phyloP scores from a whole-genome alignment of 2,329 filamentous ascomycete species.

The Ceratocystis lukuohia region DNA sequence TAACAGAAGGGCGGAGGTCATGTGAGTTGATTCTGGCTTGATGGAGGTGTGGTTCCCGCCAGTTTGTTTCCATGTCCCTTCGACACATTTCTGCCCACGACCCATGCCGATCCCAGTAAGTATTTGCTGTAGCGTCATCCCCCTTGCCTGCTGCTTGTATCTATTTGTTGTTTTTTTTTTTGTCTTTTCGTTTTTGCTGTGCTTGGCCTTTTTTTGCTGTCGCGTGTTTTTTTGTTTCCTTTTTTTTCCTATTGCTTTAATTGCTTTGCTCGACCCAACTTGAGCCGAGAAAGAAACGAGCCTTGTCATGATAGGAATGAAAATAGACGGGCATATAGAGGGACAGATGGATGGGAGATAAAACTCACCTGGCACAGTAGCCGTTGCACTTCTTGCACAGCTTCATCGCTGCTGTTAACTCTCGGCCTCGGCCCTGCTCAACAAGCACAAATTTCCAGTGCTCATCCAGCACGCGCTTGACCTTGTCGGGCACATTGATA shows the following conservation, averaged over 20 bases:
- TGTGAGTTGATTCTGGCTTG: not conserved
- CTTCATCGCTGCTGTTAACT: constrained; percentile 91
- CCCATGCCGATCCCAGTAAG: constrained; percentile 5
- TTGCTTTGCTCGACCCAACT: not conserved
- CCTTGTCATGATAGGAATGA: not conserved
- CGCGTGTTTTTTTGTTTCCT: not conserved
- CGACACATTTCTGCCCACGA: not conserved
- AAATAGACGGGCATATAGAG: not conserved
- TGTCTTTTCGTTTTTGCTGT: not conserved
- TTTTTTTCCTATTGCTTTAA: not conserved
- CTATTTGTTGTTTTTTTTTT: not conserved
- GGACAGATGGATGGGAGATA: constrained; percentile 15
- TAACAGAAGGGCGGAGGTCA: not conserved
- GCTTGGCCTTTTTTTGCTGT: not conserved
- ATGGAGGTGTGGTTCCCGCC: not conserved
- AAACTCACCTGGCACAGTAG: constrained; percentile 74
- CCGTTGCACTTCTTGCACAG: constrained; percentile 82
- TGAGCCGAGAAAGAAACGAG: not conserved
- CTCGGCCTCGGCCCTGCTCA: constrained; percentile 85
- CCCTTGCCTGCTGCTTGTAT: constrained; percentile 15
- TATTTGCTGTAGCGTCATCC: constrained; percentile 7
- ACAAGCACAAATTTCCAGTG: constrained; percentile 94
- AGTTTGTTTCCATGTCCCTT: not conserved
- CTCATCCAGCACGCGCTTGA: constrained; percentile 91
- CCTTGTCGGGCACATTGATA: constrained; percentile 88